These are phyloP conservation scores for Clitopilus passeckerianus DNA, from an alignment of 768 basidiomycete species.

Conservation along the genomic window DNA sequence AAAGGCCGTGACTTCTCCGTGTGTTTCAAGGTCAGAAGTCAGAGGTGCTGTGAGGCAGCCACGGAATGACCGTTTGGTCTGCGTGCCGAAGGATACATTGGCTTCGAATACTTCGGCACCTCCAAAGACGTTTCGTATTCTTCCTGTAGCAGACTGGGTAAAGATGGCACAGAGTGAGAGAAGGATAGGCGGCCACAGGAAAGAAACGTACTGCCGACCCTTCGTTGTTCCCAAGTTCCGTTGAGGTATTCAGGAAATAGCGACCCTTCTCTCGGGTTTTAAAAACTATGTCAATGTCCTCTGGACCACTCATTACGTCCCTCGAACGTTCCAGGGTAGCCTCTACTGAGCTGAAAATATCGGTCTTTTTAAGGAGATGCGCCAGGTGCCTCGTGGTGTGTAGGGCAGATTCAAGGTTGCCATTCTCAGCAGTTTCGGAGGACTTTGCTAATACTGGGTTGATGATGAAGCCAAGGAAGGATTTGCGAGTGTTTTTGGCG, in stretches of 20 bases:
- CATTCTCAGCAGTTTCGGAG: constrained; percentile 12
- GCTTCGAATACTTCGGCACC: constrained; percentile 87
- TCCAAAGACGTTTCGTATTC: constrained; percentile 85
- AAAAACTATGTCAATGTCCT: constrained; percentile 79
- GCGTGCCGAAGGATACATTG: constrained; percentile 79
- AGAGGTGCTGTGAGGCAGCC: constrained; percentile 63
- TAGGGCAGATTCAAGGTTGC: constrained; percentile 61
- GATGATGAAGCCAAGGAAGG: constrained; percentile 80
- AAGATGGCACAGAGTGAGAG: background rate
- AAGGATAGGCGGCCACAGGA: background rate
- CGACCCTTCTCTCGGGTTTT: constrained; percentile 71
- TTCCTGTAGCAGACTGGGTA: constrained; percentile 64
- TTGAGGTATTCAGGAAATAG: constrained; percentile 75
- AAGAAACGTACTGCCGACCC: constrained; percentile 74
- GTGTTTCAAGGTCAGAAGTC: constrained; percentile 54
- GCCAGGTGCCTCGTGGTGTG: constrained; percentile 66
- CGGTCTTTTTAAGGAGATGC: constrained; percentile 62
- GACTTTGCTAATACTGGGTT: constrained; percentile 45
- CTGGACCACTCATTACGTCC: constrained; percentile 44
- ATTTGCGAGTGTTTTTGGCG: constrained; percentile 63
- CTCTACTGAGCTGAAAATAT: constrained; percentile 69
- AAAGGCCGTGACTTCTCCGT: constrained; percentile 68
- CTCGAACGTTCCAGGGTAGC: constrained; percentile 57
- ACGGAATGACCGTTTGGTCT: constrained; percentile 80
- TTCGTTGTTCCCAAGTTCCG: constrained; percentile 91